These are phyloP conservation scores for Psilocybe cubensis DNA, from an alignment of 768 basidiomycete species.

Conservation along the genomic window DNA sequence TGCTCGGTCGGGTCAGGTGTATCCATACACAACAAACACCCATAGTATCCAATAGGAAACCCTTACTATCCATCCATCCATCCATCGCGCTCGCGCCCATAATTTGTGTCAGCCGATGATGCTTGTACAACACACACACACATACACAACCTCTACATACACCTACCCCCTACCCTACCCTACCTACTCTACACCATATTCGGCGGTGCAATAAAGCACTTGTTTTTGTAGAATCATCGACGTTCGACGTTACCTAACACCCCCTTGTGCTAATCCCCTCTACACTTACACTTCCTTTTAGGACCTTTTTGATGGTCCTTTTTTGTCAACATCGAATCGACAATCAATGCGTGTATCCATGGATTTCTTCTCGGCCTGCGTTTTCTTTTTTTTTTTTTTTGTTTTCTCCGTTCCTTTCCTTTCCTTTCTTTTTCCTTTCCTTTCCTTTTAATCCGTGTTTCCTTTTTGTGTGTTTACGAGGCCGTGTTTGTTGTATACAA, in stretches of 20 bases:
- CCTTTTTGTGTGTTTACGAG: not conserved
- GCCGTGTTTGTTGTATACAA: no score
- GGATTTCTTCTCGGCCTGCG: not conserved
- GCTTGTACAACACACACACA: not conserved
- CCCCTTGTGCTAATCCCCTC: not conserved
- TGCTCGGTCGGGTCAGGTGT: not conserved
- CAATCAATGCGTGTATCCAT: not conserved
- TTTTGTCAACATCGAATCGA: not conserved
- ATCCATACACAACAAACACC: not conserved
- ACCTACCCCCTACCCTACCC: not conserved
- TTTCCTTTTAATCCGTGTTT: not conserved
- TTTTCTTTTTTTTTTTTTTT: not conserved
- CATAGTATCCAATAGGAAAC: not conserved
- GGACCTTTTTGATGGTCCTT: not conserved
- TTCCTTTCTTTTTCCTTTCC: constrained; percentile 1
- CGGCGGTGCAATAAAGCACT: not conserved
- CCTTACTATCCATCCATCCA: constrained; percentile 2
- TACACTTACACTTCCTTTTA: not conserved
- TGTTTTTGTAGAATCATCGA: not conserved
- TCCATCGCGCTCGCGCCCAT: no score
- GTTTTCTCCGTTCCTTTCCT: constrained; percentile 4
- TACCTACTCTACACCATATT: not conserved
- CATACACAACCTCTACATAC: not conserved
- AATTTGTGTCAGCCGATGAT: not conserved
- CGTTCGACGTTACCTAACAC: no score